These are phyloP conservation scores for Seiridium cupressi DNA, from an alignment of 2,329 filamentous ascomycete genomes.

Conservation along the genomic window DNA sequence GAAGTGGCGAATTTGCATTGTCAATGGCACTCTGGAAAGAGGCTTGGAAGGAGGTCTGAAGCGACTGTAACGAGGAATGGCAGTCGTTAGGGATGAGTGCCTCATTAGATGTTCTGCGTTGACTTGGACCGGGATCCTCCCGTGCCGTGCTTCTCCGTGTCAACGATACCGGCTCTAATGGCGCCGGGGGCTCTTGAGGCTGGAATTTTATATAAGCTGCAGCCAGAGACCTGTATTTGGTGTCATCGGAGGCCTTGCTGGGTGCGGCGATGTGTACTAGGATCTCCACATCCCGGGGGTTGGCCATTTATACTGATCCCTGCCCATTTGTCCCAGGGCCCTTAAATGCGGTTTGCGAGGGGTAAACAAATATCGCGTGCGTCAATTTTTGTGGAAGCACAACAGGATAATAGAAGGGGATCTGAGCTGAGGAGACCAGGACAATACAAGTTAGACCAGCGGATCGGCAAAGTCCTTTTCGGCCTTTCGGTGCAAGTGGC, in stretches of 20 bases:
- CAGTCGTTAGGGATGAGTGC: constrained; percentile 6
- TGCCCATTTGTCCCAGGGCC: neutral
- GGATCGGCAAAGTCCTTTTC: too few species aligned
- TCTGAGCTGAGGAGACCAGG: too few species aligned
- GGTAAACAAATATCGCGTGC: neutral
- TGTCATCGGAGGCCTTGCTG: constrained; percentile 46
- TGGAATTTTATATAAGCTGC: constrained; percentile 49
- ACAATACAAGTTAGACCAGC: too few species aligned
- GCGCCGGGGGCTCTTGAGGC: neutral
- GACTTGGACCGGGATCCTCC: neutral
- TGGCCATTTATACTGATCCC: constrained; percentile 21
- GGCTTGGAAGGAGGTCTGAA: constrained; percentile 28
- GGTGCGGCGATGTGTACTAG: constrained; percentile 55
- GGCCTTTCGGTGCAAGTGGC: neutral
- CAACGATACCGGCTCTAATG: neutral
- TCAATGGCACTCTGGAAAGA: constrained; percentile 46
- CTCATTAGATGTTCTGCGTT: neutral
- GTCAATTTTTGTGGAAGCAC: too few species aligned
- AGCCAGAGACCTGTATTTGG: constrained; percentile 46
- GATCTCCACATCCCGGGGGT: constrained; percentile 43
- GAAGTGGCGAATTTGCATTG: constrained; percentile 30
- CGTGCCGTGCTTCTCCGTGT: neutral
- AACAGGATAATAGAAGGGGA: too few species aligned
- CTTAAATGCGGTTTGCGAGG: neutral
- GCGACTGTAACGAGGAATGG: constrained; percentile 3